These are phyloP conservation scores for Sugiyamaella marilandica DNA, from an alignment of 805 yeast species.

Conservation along the genomic window DNA sequence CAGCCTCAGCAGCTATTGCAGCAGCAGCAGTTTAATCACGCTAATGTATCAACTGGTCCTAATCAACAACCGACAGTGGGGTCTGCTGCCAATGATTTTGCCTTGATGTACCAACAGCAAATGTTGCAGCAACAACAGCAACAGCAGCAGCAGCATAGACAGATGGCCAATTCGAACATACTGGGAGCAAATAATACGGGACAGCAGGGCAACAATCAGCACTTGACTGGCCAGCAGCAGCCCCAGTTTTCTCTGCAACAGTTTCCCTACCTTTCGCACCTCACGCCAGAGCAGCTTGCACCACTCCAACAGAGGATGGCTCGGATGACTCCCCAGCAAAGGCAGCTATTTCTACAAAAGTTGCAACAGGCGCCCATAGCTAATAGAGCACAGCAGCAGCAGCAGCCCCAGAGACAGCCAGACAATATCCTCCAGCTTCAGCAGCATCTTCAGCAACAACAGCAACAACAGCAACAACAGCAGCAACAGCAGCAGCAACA, in stretches of 20 bases:
- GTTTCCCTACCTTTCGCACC: slow-evolving; percentile 4
- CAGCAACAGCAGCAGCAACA: slow-evolving; percentile 16
- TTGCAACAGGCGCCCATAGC: slow-evolving; percentile 2
- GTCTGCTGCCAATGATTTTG: slow-evolving; percentile 12
- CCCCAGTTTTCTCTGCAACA: not conserved
- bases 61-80: not conserved
- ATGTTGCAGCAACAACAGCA: slow-evolving; percentile 27
- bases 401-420: slow-evolving; percentile 12
- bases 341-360: slow-evolving; percentile 20
- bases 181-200: too few relatives aligned
- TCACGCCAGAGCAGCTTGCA: slow-evolving; percentile 17
- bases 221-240: slow-evolving; percentile 3
- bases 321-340: slow-evolving; percentile 19
- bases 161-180: not conserved
- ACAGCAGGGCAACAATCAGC: too few relatives aligned
- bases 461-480: slow-evolving; percentile 24
- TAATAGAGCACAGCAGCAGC: slow-evolving; percentile 11
- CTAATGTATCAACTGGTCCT: not conserved
- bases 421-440: too few relatives aligned
- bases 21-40: slow-evolving; percentile 5
- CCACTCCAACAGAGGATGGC: slow-evolving; percentile 21
- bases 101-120: slow-evolving; percentile 19
- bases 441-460: slow-evolving; percentile 7
- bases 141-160: slow-evolving; percentile 29
- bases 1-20: slow-evolving; percentile 28